Evolutionary conservation across 352 stramenopile genomes (phyloP).

Genomic region (Phytophthora colocasiae): DNA sequence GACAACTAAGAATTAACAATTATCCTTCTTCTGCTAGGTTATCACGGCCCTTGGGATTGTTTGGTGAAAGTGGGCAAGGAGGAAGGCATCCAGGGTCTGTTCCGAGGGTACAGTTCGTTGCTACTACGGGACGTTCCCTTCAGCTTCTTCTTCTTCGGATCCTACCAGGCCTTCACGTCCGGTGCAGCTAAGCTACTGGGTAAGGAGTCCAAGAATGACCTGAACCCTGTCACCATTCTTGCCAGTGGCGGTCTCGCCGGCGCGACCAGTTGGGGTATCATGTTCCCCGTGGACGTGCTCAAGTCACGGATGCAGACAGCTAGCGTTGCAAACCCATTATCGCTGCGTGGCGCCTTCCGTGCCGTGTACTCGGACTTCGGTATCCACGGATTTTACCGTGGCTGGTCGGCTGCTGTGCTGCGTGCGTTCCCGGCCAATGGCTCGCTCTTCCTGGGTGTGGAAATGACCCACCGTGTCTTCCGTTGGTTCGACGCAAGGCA

Average conservation of each 20-base stretch:
- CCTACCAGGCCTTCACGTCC: conserved; percentile 82
- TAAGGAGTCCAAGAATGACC: conserved; percentile 73
- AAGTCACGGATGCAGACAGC: conserved; percentile 87
- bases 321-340: conserved; percentile 27
- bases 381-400: conserved; percentile 84
- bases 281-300: conserved; percentile 88
- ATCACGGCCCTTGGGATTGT: conserved; percentile 71
- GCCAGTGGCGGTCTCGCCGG: conserved; percentile 78
- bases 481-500: conserved; percentile 57
- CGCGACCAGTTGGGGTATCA: conserved; percentile 83
- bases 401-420: conserved; percentile 86
- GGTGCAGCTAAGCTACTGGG: conserved; percentile 48
- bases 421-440: conserved; percentile 90
- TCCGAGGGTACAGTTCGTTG: conserved; percentile 83
- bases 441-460: conserved; percentile 90
- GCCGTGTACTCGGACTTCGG: conserved; percentile 74
- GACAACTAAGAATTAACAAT: not conserved
- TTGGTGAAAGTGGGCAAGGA: conserved; percentile 67
- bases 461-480: conserved; percentile 88
- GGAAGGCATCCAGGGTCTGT: conserved; percentile 72
- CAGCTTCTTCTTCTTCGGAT: conserved; percentile 92
- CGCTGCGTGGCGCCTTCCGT: conserved; percentile 56
- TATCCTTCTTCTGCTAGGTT: conserved; percentile 40
- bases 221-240: conserved; percentile 79
- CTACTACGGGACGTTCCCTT: conserved; percentile 90